Evolutionary conservation across 2,329 filamentous ascomycete species (phyloP).

Genomic region (Cladobotryum mycophilum): DNA sequence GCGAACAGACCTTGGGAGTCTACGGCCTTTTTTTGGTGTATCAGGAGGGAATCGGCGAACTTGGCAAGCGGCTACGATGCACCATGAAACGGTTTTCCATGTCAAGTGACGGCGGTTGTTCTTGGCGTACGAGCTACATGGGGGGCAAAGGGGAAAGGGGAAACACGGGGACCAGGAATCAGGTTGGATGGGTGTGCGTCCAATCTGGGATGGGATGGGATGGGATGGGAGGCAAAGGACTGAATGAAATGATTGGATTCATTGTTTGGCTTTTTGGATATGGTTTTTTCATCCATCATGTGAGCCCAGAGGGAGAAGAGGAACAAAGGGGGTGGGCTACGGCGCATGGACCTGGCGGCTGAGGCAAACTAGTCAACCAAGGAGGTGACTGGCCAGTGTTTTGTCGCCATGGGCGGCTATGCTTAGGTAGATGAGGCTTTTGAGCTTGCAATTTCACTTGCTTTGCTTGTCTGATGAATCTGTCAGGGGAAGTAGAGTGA

Average conservation of each 20-base stretch:
- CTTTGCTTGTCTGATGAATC: background rate
- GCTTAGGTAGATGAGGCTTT: slow-evolving; percentile 1
- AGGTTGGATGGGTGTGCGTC: background rate
- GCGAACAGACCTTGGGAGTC: background rate
- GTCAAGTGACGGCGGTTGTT: slow-evolving; percentile 4
- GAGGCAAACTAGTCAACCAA: background rate
- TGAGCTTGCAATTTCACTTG: background rate
- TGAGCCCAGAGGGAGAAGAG: background rate
- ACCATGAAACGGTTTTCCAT: slow-evolving; percentile 2
- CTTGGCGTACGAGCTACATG: slow-evolving; percentile 5
- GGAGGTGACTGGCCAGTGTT: background rate
- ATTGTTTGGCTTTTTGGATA: too few relatives aligned
- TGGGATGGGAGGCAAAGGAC: background rate
- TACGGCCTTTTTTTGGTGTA: background rate
- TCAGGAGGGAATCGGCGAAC: background rate
- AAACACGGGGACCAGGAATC: background rate
- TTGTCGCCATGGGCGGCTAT: slow-evolving; percentile 2
- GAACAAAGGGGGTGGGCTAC: background rate
- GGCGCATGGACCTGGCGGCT: background rate
- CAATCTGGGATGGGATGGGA: background rate
- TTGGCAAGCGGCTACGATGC: slow-evolving; percentile 2
- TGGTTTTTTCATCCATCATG: too few relatives aligned
- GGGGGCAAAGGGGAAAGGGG: too few relatives aligned
- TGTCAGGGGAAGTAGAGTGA: slow-evolving; percentile 3
- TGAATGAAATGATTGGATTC: too few relatives aligned